Evolutionary conservation across 2,329 filamentous ascomycete genomes (phyloP).

Genomic region (Cytospora paraplurivora): DNA sequence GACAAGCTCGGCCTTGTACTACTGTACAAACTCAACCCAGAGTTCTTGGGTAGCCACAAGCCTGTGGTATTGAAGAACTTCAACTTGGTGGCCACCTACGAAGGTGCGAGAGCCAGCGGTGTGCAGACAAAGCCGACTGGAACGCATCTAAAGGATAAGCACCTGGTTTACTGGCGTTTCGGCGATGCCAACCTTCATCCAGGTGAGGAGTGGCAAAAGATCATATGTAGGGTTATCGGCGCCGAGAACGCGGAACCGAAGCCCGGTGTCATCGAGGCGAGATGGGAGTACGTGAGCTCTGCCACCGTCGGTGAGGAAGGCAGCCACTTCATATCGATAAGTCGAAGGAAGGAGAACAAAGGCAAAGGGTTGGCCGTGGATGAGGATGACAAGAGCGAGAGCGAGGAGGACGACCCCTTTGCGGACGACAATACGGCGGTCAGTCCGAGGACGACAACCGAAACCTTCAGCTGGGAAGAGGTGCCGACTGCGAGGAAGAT

Average conservation of each 20-base stretch:
- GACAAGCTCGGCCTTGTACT: slow-evolving; percentile 86
- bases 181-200: slow-evolving; percentile 66
- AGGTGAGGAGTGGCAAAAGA: slow-evolving; percentile 66
- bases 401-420: slow-evolving; percentile 65
- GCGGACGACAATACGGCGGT: slow-evolving; percentile 57
- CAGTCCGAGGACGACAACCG: slow-evolving; percentile 30
- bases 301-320: slow-evolving; percentile 32
- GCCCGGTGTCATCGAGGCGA: slow-evolving; percentile 77
- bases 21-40: slow-evolving; percentile 80
- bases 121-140: slow-evolving; percentile 79
- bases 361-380: slow-evolving; percentile 54
- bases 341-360: slow-evolving; percentile 52
- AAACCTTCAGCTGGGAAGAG: slow-evolving; percentile 59
- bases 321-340: slow-evolving; percentile 65
- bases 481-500: slow-evolving; percentile 69
- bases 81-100: slow-evolving; percentile 70
- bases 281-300: slow-evolving; percentile 66
- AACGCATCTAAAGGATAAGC: slow-evolving; percentile 77
- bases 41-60: slow-evolving; percentile 45
- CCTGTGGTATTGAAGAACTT: slow-evolving; percentile 67
- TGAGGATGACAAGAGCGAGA: slow-evolving; percentile 39
- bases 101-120: slow-evolving; percentile 63
- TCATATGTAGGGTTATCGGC: slow-evolving; percentile 77
- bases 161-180: slow-evolving; percentile 78
- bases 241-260: slow-evolving; percentile 71